Evolutionary conservation across 371 early-diverging fungal species (phyloP).

Genomic region (Mortierella sp.): DNA sequence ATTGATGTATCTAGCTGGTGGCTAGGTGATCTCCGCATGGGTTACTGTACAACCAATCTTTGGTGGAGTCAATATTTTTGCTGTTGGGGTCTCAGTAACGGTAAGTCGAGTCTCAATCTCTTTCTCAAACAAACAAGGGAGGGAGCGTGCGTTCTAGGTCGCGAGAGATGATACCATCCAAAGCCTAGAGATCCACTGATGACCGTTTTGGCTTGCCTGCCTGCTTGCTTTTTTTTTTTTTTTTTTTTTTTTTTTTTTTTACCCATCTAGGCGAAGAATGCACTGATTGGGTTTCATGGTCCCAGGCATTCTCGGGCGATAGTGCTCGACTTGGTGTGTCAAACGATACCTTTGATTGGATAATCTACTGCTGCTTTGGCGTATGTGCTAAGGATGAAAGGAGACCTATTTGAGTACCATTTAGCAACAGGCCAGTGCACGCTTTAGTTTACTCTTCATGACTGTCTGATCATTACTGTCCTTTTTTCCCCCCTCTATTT

Average conservation of each 20-base stretch:
- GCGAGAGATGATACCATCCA: constrained; percentile 9
- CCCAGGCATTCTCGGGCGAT: constrained; percentile 28
- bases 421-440: neutral
- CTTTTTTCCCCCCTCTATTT: neutral
- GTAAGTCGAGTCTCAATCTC: constrained; percentile 9
- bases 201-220: neutral
- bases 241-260: neutral
- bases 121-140: no score
- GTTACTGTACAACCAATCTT: constrained; percentile 88
- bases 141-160: no score
- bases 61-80: constrained; percentile 90
- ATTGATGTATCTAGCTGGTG: constrained; percentile 85
- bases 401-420: no score
- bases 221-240: neutral
- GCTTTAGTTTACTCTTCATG: no score
- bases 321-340: constrained; percentile 18
- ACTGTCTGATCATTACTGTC: no score
- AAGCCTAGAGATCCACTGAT: neutral
- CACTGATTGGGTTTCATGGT: constrained; percentile 66
- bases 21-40: constrained; percentile 83
- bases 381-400: constrained; percentile 16
- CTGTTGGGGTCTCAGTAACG: constrained; percentile 78
- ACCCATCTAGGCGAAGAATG: constrained; percentile 23
- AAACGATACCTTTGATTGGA: constrained; percentile 49
- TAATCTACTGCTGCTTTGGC: constrained; percentile 44